These are phyloP conservation scores for Populus simonii DNA, from an alignment of 345 rosid species.

Conservation along the genomic window DNA sequence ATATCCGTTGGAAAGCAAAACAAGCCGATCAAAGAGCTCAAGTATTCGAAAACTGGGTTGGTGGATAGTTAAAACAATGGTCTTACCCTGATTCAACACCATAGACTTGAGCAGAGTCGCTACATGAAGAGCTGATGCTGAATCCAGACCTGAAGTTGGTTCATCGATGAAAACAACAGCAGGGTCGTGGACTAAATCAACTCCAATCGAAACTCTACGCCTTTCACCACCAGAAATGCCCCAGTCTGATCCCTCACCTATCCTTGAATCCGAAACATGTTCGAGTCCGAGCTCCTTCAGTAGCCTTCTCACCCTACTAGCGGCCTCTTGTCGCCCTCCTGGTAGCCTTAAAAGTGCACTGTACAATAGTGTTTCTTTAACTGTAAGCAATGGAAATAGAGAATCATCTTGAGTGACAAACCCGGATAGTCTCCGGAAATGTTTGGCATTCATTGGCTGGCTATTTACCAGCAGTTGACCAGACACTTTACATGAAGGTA, in stretches of 20 bases:
- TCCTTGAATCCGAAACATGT: slow-evolving; percentile 53
- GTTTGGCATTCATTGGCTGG: slow-evolving; percentile 47
- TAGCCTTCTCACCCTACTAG: slow-evolving; percentile 47
- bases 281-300: slow-evolving; percentile 73
- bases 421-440: slow-evolving; percentile 66
- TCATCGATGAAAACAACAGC: slow-evolving; percentile 80
- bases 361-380: slow-evolving; percentile 76
- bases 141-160: slow-evolving; percentile 95
- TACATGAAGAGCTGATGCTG: slow-evolving; percentile 78
- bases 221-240: slow-evolving; percentile 93
- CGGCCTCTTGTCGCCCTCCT: slow-evolving; percentile 47
- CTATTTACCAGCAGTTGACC: slow-evolving; percentile 68
- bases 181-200: slow-evolving; percentile 88
- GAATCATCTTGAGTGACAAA: slow-evolving; percentile 86
- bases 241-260: slow-evolving; percentile 55
- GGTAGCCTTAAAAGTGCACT: slow-evolving; percentile 74
- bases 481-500: slow-evolving; percentile 36
- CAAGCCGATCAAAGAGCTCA: slow-evolving; percentile 57
- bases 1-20: slow-evolving; percentile 67
- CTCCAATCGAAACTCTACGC: slow-evolving; percentile 83
- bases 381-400: slow-evolving; percentile 77
- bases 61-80: slow-evolving; percentile 78
- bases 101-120: slow-evolving; percentile 60
- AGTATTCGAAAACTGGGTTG: slow-evolving; percentile 91
- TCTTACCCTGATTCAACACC: slow-evolving; percentile 68